A percentile compares a stretch with the other conserved stretches of the same genome.
These are phyloP conservation scores for Penicillium roqueforti DNA, from an alignment of 495 filamentous ascomycete genomes.

Conservation along the genomic window DNA sequence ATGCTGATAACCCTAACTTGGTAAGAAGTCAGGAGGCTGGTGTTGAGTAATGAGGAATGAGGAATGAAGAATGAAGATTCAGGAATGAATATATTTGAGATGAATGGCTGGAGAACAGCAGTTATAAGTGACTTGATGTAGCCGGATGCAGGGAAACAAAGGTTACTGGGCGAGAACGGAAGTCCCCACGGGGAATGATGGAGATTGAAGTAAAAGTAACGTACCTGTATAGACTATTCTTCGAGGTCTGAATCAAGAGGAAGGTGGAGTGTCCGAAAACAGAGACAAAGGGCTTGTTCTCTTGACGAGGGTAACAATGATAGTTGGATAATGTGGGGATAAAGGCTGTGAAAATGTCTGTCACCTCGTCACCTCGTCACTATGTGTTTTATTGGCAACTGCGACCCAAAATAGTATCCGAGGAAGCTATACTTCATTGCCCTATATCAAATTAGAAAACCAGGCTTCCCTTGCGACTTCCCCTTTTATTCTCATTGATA, in stretches of 20 bases:
- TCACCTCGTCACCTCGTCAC: not conserved
- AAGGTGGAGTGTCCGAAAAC: conserved; percentile 19
- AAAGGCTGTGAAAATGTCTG: not conserved
- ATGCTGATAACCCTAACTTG: conserved; percentile 28
- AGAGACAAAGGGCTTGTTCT: conserved; percentile 19
- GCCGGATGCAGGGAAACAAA: conserved; percentile 18
- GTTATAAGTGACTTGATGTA: conserved; percentile 35
- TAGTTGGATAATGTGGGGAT: not conserved
- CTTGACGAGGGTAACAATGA: not conserved
- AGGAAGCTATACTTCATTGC: not conserved
- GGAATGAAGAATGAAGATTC: conserved; percentile 18
- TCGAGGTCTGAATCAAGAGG: conserved; percentile 3
- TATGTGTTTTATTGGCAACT: conserved; percentile 1
- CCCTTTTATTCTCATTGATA: not conserved
- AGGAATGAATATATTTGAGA: conserved; percentile 20
- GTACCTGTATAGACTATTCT: conserved; percentile 18
- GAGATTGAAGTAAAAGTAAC: conserved; percentile 4
- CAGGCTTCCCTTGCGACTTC: not conserved
- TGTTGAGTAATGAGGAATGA: conserved; percentile 18
- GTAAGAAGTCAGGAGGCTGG: conserved; percentile 26
- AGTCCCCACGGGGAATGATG: not conserved
- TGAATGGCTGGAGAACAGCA: conserved; percentile 33
- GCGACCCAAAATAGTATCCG: not conserved
- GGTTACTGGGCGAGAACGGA: conserved; percentile 16
- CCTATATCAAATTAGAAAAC: not conserved